Base-by-base conservation (phyloP, 768 basidiomycete species). In the Scleroderma bovista region DNA sequence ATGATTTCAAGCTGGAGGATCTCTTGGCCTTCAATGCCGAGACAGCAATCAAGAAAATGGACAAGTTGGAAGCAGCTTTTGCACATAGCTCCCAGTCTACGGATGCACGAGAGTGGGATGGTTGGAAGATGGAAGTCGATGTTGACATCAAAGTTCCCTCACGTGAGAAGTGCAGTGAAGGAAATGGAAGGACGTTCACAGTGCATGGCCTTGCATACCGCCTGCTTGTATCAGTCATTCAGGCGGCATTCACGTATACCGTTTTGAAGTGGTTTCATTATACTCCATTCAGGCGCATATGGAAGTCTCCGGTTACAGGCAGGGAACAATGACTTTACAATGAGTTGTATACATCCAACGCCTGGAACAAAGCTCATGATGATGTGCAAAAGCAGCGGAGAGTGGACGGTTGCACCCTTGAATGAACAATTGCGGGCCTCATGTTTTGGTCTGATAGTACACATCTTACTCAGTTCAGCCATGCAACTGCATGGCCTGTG, bases 371-470 rank as follows among this genome's bases (percentile, higher is more conserved):
- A 13, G 59, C 54, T n/a, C 54, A 57, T 16, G 49, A 57, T 2
- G 51, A 58, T 1, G 16, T 65, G 2, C 51, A 54, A 24, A 49
- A 54, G 15, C 51, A 56, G 17, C 48, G 39, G 3, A 15, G 37
- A 3, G 50, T 53, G 1, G 39, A 40, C 11, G n/a, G n/a, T n/a
- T n/a, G n/a, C n/a, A n/a, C n/a, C 19, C 37, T 38, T 19, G 16
- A 38, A 7, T 7, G 7, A 7, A 7, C n/a, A n/a, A 19, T 38
- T 7, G 37, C 37, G 2, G 7, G 37, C 19, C 16, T 38, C 13
- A 38, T 38, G 37, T 16, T 38, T 19, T 64, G 61, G 46, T 63
- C 62, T 0, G 60, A 65, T 29, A 15, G 55, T 0, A 65, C 60
- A 0, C 60, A 63, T 38, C 60, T 63, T 3, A 41, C 60, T 0